Evolutionary conservation across 169 alveolate species (phyloP).

Genomic region (Hepatocystis sp.): DNA sequence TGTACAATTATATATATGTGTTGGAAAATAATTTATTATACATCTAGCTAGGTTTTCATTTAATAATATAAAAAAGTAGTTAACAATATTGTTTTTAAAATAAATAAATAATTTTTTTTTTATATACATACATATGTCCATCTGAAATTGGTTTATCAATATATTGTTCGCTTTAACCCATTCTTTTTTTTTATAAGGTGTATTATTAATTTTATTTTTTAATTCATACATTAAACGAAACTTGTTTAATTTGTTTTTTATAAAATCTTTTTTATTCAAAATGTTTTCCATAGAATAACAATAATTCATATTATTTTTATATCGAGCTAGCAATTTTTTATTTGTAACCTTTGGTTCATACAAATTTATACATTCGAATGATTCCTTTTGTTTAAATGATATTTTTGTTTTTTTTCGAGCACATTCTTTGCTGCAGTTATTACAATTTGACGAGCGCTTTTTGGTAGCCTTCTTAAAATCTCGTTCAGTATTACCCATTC

Average conservation of each 20-base stretch:
- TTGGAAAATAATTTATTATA: constrained; percentile 35
- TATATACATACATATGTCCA: constrained; percentile 26
- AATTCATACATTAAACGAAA: constrained; percentile 36
- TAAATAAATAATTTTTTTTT: constrained; percentile 49
- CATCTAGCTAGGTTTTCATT: constrained; percentile 66
- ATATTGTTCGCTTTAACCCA: constrained; percentile 40
- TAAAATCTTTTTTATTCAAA: constrained; percentile 1
- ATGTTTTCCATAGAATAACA: neutral
- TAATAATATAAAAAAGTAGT: constrained; percentile 46
- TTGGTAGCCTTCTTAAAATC: no score
- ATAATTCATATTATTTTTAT: neutral
- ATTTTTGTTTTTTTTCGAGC: no score
- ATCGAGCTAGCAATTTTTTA: no score
- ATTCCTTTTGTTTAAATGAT: no score
- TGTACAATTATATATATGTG: constrained; percentile 59
- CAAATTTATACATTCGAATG: no score
- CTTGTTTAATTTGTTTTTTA: constrained; percentile 26
- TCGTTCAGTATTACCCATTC: no score
- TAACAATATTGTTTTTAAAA: constrained; percentile 53
- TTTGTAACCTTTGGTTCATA: no score
- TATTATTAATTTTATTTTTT: constrained; percentile 42
- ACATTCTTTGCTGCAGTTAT: no score
- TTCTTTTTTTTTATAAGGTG: constrained; percentile 33
- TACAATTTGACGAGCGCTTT: no score
- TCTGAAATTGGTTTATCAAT: constrained; percentile 36